Conservation (phyloP, 1,139 yeast genomes). For the Ogataea hybrid region DNA sequence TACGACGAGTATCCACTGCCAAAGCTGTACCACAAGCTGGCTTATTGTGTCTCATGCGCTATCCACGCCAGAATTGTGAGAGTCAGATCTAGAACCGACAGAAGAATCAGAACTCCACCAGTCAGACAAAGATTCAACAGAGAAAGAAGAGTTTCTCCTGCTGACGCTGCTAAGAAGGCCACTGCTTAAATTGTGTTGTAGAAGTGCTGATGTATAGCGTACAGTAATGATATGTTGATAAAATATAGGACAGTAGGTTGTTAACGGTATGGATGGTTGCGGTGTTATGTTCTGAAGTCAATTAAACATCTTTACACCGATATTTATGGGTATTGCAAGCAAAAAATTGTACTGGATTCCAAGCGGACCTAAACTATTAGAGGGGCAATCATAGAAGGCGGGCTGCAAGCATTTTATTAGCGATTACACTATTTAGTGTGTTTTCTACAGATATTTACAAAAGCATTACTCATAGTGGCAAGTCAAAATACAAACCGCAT, state of each 20-base stretch:
- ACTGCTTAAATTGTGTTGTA: conserved; percentile 40
- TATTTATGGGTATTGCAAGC: conserved; percentile 3
- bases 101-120: conserved; percentile 99
- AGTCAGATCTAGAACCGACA: conserved; percentile 98
- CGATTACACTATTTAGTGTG: conserved; percentile 2
- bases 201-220: conserved; percentile 12
- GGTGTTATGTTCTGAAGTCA: neutral
- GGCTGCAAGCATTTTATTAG: conserved; percentile 1
- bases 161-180: conserved; percentile 92
- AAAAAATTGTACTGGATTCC: conserved; percentile 10
- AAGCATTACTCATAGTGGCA: neutral
- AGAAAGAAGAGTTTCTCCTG: conserved; percentile 95
- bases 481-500: neutral
- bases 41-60: conserved; percentile 99
- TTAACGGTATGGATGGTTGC: neutral
- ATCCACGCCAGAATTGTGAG: conserved; percentile 99
- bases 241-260: neutral
- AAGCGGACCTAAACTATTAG: conserved; percentile 9
- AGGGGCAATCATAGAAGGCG: conserved; percentile 8
- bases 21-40: conserved; percentile 99
- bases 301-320: conserved; percentile 3
- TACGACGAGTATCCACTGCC: conserved; percentile 99
- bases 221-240: conserved; percentile 9
- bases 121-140: conserved; percentile 98
- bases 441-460: neutral